A percentile compares a stretch with the other conserved stretches of the same genome.
phyloP scores from a whole-genome alignment of 2,329 filamentous ascomycete genomes.

The Sporothrix euskadiensis region DNA sequence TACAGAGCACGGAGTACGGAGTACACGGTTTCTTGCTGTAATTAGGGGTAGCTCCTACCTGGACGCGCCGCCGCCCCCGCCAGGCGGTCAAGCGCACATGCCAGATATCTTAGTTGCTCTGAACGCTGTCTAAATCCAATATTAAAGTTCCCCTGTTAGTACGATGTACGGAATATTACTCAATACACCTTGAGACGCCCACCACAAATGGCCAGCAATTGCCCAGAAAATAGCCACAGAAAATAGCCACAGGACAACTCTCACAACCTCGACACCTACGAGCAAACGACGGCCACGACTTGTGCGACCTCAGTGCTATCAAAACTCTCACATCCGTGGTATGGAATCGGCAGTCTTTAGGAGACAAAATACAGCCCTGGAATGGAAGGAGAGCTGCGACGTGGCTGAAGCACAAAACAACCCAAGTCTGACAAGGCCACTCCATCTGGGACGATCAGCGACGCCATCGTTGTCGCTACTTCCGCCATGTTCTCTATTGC shows the following conservation, averaged over 20 bases:
- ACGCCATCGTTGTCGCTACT: not conserved
- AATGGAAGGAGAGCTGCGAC: slow-evolving; percentile 15
- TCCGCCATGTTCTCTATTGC: slow-evolving; percentile 61
- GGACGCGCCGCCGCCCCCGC: not conserved
- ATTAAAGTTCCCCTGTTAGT: not conserved
- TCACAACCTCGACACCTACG: not conserved
- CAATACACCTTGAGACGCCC: not conserved
- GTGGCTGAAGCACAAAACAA: slow-evolving; percentile 20
- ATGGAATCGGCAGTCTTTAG: not conserved
- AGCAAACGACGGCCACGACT: no score
- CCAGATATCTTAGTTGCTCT: not conserved
- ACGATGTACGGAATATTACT: no score
- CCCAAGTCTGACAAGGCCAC: not conserved
- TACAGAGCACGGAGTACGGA: not conserved
- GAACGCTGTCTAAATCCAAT: not conserved
- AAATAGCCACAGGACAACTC: not conserved
- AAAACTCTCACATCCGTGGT: not conserved
- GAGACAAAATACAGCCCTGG: not conserved
- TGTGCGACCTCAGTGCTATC: not conserved
- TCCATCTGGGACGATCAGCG: not conserved
- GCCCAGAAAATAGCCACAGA: not conserved
- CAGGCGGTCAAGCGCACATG: slow-evolving; percentile 3
- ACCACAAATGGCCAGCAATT: not conserved
- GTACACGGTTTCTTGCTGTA: not conserved
- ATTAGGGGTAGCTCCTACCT: not conserved